These are phyloP conservation scores for Cladosporium sp. DNA, from an alignment of 2,329 filamentous ascomycete species.

Conservation along the genomic window DNA sequence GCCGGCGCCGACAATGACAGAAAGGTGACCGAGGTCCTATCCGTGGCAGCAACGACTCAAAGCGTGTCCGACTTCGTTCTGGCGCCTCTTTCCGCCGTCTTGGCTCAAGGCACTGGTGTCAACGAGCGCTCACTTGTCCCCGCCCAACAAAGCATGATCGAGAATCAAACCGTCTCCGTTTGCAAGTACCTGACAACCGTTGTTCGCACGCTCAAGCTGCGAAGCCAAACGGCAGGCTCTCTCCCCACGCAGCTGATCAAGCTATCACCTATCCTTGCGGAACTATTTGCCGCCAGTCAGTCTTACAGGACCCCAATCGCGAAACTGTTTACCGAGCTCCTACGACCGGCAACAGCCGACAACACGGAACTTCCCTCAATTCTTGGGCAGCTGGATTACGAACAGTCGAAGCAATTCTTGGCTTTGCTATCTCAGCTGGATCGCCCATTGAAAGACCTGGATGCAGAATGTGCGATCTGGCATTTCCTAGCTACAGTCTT, in stretches of 20 bases:
- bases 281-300: slow-evolving; percentile 68
- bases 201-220: background rate
- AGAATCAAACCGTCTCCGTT: slow-evolving; percentile 5
- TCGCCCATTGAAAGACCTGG: slow-evolving; percentile 63
- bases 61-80: slow-evolving; percentile 11
- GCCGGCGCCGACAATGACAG: slow-evolving; percentile 46
- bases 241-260: slow-evolving; percentile 67
- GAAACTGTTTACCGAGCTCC: slow-evolving; percentile 66
- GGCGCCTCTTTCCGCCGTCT: slow-evolving; percentile 1
- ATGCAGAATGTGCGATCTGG: slow-evolving; percentile 71
- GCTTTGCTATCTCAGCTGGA: slow-evolving; percentile 73
- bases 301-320: slow-evolving; percentile 63
- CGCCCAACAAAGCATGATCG: slow-evolving; percentile 3
- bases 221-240: slow-evolving; percentile 1
- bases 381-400: slow-evolving; percentile 81
- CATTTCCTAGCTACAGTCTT: slow-evolving; percentile 80
- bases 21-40: slow-evolving; percentile 59
- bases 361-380: slow-evolving; percentile 82
- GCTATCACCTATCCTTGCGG: slow-evolving; percentile 68
- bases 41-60: slow-evolving; percentile 57
- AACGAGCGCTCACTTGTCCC: slow-evolving; percentile 1
- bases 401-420: slow-evolving; percentile 80
- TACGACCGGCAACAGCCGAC: slow-evolving; percentile 59
- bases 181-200: slow-evolving; percentile 7
- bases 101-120: slow-evolving; percentile 1